phyloP scores from a whole-genome alignment of 768 basidiomycete species.

The Suillus americanus region DNA sequence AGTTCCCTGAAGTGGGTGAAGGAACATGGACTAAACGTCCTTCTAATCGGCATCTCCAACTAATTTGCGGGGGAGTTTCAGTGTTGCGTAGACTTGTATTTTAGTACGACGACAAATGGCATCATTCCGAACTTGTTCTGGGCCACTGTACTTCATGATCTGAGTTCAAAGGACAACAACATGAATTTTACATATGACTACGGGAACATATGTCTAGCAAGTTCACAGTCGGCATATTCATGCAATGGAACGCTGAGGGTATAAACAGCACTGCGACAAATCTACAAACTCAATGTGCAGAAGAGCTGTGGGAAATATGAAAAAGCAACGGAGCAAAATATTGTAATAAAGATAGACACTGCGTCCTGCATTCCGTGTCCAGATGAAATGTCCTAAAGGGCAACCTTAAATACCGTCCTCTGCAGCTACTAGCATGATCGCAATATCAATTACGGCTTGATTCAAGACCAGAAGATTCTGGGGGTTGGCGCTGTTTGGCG shows the following conservation, averaged over 20 bases:
- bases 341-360: background rate
- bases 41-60: slow-evolving; percentile 53
- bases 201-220: background rate
- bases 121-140: background rate
- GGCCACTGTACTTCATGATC: background rate
- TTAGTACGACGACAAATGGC: background rate
- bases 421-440: slow-evolving; percentile 10
- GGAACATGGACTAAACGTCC: slow-evolving; percentile 58
- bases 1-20: slow-evolving; percentile 61
- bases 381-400: background rate
- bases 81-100: background rate
- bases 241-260: background rate
- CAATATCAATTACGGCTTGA: slow-evolving; percentile 38
- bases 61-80: slow-evolving; percentile 18
- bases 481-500: slow-evolving; percentile 30
- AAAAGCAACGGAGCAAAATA: background rate
- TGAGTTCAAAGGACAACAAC: background rate
- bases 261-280: background rate
- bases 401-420: slow-evolving; percentile 7
- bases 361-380: background rate
- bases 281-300: background rate
- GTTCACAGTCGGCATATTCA: background rate
- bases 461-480: slow-evolving; percentile 36
- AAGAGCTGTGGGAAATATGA: background rate
- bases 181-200: background rate